These are phyloP conservation scores for Cinnamomum micranthum DNA, from an alignment of 164 flowering plant species.

Conservation along the genomic window DNA sequence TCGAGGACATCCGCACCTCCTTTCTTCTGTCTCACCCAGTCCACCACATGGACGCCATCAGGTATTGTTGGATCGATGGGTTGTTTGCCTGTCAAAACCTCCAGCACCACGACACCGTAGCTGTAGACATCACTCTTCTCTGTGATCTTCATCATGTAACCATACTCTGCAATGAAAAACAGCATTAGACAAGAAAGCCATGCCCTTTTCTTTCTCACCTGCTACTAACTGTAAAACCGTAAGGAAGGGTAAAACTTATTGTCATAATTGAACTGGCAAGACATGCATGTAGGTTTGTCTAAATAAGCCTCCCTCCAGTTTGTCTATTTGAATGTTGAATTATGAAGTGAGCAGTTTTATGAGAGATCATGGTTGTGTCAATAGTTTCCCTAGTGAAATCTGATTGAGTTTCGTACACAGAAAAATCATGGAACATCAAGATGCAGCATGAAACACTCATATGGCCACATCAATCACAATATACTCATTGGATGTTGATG, in stretches of 20 bases:
- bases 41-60: slow-evolving; percentile 78
- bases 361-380: not conserved
- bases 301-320: no score
- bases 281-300: no score
- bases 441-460: no score
- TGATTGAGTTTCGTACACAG: not conserved
- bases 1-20: slow-evolving; percentile 60
- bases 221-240: not conserved
- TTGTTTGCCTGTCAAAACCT: slow-evolving; percentile 86
- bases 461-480: not conserved
- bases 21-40: slow-evolving; percentile 74
- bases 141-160: slow-evolving; percentile 80
- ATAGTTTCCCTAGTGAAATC: not conserved
- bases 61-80: slow-evolving; percentile 93
- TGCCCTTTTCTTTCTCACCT: not conserved
- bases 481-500: not conserved
- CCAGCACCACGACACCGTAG: slow-evolving; percentile 80
- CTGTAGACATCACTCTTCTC: slow-evolving; percentile 95
- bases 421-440: not conserved
- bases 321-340: not conserved
- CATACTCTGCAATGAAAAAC: slow-evolving; percentile 57
- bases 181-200: not conserved
- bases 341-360: not conserved
- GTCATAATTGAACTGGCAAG: no score
- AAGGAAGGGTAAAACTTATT: not conserved